Base-by-base conservation (phyloP, 1,284 basidiomycete genomes). In the Jaminaea rosea region DNA sequence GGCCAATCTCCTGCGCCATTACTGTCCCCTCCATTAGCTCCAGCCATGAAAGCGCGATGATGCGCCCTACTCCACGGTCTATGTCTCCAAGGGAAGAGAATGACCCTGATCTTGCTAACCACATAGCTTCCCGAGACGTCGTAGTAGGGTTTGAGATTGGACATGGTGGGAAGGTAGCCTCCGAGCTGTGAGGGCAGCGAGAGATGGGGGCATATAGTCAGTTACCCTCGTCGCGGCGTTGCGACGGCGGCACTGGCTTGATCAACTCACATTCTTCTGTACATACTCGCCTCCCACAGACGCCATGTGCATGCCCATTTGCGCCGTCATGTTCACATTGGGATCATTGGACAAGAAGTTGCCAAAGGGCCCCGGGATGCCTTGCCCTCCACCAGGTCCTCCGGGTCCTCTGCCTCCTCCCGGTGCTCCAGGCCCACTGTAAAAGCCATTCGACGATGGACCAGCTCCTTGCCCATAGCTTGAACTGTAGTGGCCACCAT, bases 91-190 rank as follows among this genome's bases (percentile, higher is more conserved):
- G 94, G 94, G 66, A 96, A 97, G 37, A 97, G 78, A n/a, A 98
- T 79, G 24, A 98, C 79, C 15, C 83, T 82, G 3, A 98, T 78
- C 74, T 98, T 98, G 69, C 82, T 82, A 31, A 97, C 83, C 44
- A 98, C 93, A 73, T 98, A 98, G 1, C 84, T 86, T 74, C 96
- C 97, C 21, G 89, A 92, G 13, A 98, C 94, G 73, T 96, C 91
- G 77, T 97, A 97, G 68, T 90, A 87, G 69, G 91, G 86, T 73
- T 96, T 96, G 53, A 97, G 79, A 34, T n/a, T 42, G 17, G 39
- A n/a, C 39, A 42, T 42, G 17, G 39, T 21, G 19, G 39, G 39
- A 11, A 42, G 39, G 19, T 42, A 42, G 13, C 19, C 24, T 5
- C 19, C 17, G 39, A 42, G 19, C 39, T 42, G 39, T 3, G 4